phyloP scores from a whole-genome alignment of 441 rosid species.

The Metrosideros polymorpha region DNA sequence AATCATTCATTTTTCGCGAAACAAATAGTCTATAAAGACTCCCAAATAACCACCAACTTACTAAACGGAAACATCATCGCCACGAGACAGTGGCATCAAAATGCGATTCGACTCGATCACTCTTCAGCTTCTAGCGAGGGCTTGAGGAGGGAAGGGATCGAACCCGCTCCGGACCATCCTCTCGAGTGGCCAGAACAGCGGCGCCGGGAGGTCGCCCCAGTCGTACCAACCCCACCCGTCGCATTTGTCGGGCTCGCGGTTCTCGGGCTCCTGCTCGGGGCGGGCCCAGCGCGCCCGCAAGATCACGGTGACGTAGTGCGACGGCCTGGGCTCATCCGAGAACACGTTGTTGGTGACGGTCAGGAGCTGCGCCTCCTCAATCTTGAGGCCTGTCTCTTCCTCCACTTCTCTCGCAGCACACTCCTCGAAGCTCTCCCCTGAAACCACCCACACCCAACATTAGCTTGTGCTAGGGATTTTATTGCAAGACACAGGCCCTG shows the following conservation, averaged over 20 bases:
- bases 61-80: not conserved
- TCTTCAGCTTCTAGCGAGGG: not conserved
- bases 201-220: slow-evolving; percentile 60
- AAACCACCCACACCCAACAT: not conserved
- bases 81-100: not conserved
- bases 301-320: slow-evolving; percentile 61
- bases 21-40: too few species aligned
- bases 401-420: slow-evolving; percentile 65
- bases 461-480: not conserved
- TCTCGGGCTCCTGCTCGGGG: slow-evolving; percentile 37
- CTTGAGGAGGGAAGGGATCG: slow-evolving; percentile 38
- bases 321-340: slow-evolving; percentile 42
- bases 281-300: slow-evolving; percentile 41
- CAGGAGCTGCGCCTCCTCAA: slow-evolving; percentile 32
- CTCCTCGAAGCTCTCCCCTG: slow-evolving; percentile 84
- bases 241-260: slow-evolving; percentile 67
- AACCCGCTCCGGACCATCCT: slow-evolving; percentile 50
- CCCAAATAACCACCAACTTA: not conserved
- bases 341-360: slow-evolving; percentile 61
- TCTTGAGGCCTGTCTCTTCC: slow-evolving; percentile 69
- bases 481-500: too few species aligned
- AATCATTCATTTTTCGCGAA: too few species aligned
- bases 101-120: not conserved
- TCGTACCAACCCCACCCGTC: slow-evolving; percentile 77
- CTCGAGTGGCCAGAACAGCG: slow-evolving; percentile 68